Evolutionary conservation across 441 rosid genomes (phyloP).

Genomic region (Adansonia gregorii): DNA sequence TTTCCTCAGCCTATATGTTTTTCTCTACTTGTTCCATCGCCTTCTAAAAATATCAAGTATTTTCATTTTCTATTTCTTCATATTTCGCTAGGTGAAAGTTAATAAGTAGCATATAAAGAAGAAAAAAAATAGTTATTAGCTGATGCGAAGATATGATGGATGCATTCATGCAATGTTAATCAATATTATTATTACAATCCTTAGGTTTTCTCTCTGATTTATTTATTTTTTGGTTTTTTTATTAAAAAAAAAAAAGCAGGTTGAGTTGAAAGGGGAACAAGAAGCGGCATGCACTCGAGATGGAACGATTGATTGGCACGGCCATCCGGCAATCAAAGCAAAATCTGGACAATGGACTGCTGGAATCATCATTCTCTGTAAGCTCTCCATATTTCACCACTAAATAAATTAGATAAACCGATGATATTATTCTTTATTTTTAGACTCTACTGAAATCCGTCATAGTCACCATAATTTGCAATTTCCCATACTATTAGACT

Average conservation of each 20-base stretch:
- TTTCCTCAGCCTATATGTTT: not conserved
- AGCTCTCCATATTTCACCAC: conserved; percentile 22
- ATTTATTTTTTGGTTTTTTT: not conserved
- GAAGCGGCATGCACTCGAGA: conserved; percentile 50
- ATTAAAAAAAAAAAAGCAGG: conserved; percentile 24
- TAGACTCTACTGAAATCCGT: too few relatives aligned
- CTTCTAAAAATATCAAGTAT: not conserved
- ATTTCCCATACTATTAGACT: too few relatives aligned
- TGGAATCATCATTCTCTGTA: conserved; percentile 68
- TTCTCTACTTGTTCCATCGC: not conserved
- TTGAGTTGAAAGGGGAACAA: conserved; percentile 37
- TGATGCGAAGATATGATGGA: conserved; percentile 18
- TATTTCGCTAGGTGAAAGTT: not conserved
- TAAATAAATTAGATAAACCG: not conserved
- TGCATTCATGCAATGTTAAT: conserved; percentile 22
- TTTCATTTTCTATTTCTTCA: not conserved
- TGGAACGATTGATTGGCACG: conserved; percentile 68
- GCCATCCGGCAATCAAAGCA: conserved; percentile 56
- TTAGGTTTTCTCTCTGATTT: not conserved
- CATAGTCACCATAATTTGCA: too few relatives aligned
- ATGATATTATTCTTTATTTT: not conserved
- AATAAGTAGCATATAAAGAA: not conserved
- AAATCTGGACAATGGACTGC: conserved; percentile 72
- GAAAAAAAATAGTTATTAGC: not conserved
- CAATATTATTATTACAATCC: not conserved